Conservation (phyloP, 78 protist species). For the Isochrysis galbana region DNA sequence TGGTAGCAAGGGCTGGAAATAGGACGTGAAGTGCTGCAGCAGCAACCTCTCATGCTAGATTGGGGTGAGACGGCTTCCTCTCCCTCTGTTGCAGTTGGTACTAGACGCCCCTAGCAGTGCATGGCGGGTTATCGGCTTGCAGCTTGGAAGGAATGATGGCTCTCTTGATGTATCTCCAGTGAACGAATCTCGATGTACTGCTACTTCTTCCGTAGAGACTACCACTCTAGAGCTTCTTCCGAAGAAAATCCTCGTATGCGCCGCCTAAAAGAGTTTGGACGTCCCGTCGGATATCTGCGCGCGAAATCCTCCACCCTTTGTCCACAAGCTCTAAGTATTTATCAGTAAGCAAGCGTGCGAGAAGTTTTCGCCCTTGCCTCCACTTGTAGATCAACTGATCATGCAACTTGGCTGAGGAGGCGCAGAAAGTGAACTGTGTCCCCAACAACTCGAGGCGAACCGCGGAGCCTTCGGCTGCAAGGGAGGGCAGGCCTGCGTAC, state of each 20-base stretch:
- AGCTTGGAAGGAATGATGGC: no score
- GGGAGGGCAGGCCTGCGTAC: background rate
- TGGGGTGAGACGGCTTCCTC: no score
- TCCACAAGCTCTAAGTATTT: background rate
- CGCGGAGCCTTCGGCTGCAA: background rate
- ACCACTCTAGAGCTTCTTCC: background rate
- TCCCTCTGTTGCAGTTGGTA: no score
- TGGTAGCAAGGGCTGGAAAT: no score
- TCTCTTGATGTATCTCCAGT: no score
- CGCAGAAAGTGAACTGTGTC: background rate
- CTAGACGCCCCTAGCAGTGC: no score
- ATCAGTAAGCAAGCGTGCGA: background rate
- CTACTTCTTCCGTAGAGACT: no score
- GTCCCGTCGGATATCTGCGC: background rate
- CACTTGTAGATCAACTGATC: slow-evolving; percentile 1
- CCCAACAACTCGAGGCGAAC: background rate
- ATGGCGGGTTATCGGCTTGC: no score
- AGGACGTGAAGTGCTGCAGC: no score
- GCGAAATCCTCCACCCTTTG: background rate
- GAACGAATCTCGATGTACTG: no score
- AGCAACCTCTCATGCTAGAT: no score
- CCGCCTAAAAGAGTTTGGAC: background rate
- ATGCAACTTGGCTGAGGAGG: background rate
- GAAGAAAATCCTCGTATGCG: background rate
- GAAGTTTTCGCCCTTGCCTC: background rate